Base-by-base conservation (phyloP, 2,329 filamentous ascomycete genomes). In the Botrytis fabae region DNA sequence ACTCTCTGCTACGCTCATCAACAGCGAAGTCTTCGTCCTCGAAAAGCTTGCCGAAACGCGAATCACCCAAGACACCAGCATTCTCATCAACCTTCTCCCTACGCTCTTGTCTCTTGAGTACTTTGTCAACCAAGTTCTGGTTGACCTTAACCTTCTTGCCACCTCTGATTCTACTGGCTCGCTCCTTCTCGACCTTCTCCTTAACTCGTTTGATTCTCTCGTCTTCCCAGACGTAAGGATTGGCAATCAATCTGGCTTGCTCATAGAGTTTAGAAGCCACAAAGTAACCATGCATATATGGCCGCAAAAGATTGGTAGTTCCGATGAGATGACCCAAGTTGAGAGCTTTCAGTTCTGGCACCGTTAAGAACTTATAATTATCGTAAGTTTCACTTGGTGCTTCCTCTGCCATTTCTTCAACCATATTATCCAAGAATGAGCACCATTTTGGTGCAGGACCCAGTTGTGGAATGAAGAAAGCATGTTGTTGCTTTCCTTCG, bases 271-370 rank as follows among this genome's bases (percentile, higher is more conserved):
- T 94, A 78, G 97, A 95, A 51, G 93, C 93, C 66, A 99, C 95
- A 84, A 99, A 99, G 86, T 96, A 98, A 78, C 96, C 97, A 81
- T 99, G 96, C 97, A 99, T 99, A 81, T 99, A 99, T 61, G 96
- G 96, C 62, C 95, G 89, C 59, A 99, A 85, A 32, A 98, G 85
- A 80, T 93, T 96, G 42, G 94, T 97, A 78, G 94, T 95, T 76
- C 95, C 95, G 73, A 99, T 88, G 65, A 99, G 86, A 81, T 98
- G 95, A 70, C 93, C 91, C 80, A 99, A 83, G 81, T 93, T 97
- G 77, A 99, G 88, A 51, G 91, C 89, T 78, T 93, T 92, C 70
- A 99, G 86, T 82, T 99, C 95, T 61, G 93, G 90, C 75, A 94
- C 83, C 2, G 95, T 97, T 80, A 99, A 86, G 88, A 99, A 99